Evolutionary conservation across 2,329 filamentous ascomycete species (phyloP).

Genomic region (Diplodia seriata): DNA sequence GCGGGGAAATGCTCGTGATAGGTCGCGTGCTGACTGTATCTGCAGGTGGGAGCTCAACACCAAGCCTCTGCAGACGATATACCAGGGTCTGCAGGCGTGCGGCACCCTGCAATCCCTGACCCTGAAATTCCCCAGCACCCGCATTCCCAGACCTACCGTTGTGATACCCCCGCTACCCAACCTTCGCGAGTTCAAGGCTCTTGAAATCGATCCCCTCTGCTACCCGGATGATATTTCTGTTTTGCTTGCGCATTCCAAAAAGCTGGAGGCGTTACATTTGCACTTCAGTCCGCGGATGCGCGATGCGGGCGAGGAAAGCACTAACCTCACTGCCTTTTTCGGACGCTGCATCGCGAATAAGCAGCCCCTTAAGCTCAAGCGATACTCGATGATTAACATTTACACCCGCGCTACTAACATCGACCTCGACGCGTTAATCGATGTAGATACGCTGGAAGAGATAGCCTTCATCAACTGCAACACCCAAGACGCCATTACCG

Average conservation of each 20-base stretch:
- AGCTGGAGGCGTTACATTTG: conserved; percentile 61
- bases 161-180: conserved; percentile 64
- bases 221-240: conserved; percentile 68
- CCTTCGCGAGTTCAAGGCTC: conserved; percentile 60
- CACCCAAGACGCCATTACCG: conserved; percentile 48
- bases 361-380: conserved; percentile 56
- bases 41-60: conserved; percentile 66
- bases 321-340: conserved; percentile 63
- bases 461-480: conserved; percentile 60
- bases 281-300: conserved; percentile 70
- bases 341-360: conserved; percentile 59
- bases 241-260: conserved; percentile 60
- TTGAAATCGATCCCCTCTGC: conserved; percentile 68
- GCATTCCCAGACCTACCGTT: conserved; percentile 64
- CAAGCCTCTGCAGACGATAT: conserved; percentile 65
- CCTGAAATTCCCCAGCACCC: conserved; percentile 62
- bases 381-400: conserved; percentile 63
- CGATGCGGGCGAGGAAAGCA: conserved; percentile 63
- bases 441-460: conserved; percentile 53
- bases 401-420: conserved; percentile 61
- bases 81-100: conserved; percentile 61
- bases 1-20: conserved; percentile 3
- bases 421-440: conserved; percentile 55
- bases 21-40: conserved; percentile 36
- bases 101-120: conserved; percentile 61